Conservation (phyloP, 495 filamentous ascomycete species). For the Aspergillus coremiiformis region DNA sequence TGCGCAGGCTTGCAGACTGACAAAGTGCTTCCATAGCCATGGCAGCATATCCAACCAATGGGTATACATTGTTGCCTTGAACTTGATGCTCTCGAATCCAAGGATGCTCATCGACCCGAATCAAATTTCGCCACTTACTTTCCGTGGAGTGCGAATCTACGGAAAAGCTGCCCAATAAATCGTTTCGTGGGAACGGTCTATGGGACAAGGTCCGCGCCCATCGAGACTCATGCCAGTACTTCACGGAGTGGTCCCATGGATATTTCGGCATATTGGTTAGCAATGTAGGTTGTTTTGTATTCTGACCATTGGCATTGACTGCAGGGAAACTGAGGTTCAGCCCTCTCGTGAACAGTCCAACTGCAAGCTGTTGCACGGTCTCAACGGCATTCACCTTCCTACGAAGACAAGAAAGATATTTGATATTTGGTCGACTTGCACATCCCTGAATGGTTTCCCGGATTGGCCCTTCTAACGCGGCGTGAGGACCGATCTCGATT, state of each 20-base stretch:
- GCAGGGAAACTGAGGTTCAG: constrained; percentile 17
- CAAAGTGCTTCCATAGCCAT: constrained; percentile 45
- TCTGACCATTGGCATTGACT: constrained; percentile 18
- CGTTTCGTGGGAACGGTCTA: constrained; percentile 19
- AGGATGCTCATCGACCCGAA: constrained; percentile 26
- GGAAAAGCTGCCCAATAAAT: constrained; percentile 22
- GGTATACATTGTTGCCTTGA: constrained; percentile 37
- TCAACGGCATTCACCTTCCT: constrained; percentile 19
- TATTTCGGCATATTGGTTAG: constrained; percentile 31
- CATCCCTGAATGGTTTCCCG: constrained; percentile 27
- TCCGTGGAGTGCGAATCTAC: constrained; percentile 22
- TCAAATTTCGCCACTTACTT: constrained; percentile 27
- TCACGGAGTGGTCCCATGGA: constrained; percentile 29
- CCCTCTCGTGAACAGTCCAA: constrained; percentile 18
- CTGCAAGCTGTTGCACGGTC: constrained; percentile 20
- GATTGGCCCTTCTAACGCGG: constrained; percentile 47
- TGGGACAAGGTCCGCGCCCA: constrained; percentile 19
- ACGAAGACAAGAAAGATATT: constrained; percentile 21
- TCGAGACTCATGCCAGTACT: constrained; percentile 26
- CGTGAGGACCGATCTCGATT: constrained; percentile 60
- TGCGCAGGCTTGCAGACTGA: constrained; percentile 32
- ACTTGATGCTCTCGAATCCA: constrained; percentile 42
- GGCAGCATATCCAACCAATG: constrained; percentile 43
- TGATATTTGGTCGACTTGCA: constrained; percentile 5
- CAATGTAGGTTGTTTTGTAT: constrained; percentile 1